Conservation (phyloP, 176 grass and related monocot species). For the Oryza glumipatula region DNA sequence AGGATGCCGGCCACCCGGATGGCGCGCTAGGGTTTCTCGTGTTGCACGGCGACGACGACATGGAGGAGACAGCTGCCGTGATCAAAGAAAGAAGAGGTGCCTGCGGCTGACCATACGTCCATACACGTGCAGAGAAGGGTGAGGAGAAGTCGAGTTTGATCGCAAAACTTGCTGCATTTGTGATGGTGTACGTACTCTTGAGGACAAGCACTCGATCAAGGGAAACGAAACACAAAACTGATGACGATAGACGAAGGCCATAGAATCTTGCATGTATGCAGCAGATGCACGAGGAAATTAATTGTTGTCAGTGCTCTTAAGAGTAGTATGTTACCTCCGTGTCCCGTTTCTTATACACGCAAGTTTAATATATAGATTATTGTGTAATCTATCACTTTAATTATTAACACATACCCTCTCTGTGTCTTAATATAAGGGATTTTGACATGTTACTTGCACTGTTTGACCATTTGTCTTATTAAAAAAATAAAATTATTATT, state of each 20-base stretch:
- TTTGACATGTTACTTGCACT: too few relatives aligned
- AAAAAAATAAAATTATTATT: too few relatives aligned
- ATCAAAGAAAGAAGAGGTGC: too few relatives aligned
- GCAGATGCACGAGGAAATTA: neutral
- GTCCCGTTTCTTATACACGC: neutral
- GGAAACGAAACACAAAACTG: neutral
- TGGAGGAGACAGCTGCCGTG: too few relatives aligned
- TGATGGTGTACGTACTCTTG: neutral
- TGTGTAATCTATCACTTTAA: too few relatives aligned
- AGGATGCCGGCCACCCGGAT: neutral
- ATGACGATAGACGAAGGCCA: neutral
- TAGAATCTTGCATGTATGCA: neutral
- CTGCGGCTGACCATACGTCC: neutral
- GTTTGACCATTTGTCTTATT: too few relatives aligned
- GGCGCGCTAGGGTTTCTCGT: constrained; percentile 16
- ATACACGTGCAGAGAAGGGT: neutral
- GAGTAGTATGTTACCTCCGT: neutral
- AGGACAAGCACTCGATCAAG: neutral
- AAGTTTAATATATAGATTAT: too few relatives aligned
- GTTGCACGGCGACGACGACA: neutral
- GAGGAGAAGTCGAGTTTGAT: neutral
- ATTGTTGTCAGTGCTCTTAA: neutral
- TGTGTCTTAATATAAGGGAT: too few relatives aligned
- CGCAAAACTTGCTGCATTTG: neutral
- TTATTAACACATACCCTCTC: too few relatives aligned